A percentile compares a stretch with the other conserved stretches of the same genome.
phyloP scores from a whole-genome alignment of 345 rosid species.

The Populus deltoides region DNA sequence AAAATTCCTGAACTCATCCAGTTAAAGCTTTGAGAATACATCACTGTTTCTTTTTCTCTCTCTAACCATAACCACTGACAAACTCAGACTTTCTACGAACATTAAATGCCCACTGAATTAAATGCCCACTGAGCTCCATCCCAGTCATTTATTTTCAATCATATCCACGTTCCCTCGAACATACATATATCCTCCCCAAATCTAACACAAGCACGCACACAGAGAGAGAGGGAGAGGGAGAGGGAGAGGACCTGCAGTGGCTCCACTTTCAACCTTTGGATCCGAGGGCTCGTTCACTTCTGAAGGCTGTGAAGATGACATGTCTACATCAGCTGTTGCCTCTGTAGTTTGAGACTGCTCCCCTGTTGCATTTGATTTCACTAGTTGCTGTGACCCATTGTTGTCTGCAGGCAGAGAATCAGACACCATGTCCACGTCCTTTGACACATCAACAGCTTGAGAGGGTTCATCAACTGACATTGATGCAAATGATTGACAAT shows the following conservation, averaged over 20 bases:
- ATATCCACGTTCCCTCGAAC: neutral
- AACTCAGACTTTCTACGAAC: neutral
- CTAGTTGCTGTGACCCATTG: constrained; percentile 35
- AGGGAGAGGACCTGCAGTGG: constrained; percentile 32
- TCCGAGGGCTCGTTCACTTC: constrained; percentile 23
- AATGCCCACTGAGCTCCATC: neutral
- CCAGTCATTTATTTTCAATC: neutral
- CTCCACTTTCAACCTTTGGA: constrained; percentile 31
- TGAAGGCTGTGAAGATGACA: constrained; percentile 32
- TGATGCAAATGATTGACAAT: constrained; percentile 6
- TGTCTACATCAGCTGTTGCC: constrained; percentile 39
- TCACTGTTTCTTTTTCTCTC: neutral
- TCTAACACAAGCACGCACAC: neutral
- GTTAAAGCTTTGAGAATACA: neutral
- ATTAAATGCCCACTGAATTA: neutral
- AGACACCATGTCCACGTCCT: constrained; percentile 39
- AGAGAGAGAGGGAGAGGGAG: neutral
- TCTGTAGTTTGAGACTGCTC: constrained; percentile 31
- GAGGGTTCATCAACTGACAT: constrained; percentile 33
- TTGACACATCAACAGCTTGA: constrained; percentile 32
- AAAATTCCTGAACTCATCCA: neutral
- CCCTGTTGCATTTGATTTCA: constrained; percentile 26
- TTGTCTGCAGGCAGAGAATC: constrained; percentile 39
- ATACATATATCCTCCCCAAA: neutral
- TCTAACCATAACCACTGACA: neutral